These are phyloP conservation scores for Amaranthus palmeri DNA, from an alignment of 148 eudicot species.

Conservation along the genomic window DNA sequence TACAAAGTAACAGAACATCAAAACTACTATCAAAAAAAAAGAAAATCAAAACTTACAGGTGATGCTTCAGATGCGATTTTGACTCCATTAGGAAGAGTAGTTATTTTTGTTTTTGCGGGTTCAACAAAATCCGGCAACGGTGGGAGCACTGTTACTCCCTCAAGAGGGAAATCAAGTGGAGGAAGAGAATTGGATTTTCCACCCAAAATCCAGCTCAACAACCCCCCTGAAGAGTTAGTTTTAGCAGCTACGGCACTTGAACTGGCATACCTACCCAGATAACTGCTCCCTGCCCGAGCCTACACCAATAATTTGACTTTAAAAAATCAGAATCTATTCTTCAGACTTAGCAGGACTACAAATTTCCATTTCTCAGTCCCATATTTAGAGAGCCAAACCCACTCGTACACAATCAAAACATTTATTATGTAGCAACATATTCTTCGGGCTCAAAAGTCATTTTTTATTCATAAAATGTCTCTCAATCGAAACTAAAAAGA, in stretches of 20 bases:
- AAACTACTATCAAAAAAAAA: too few relatives aligned
- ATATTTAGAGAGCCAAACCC: background rate
- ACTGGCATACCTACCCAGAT: constrained; percentile 60
- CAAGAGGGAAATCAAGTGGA: constrained; percentile 67
- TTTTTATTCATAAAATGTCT: too few relatives aligned
- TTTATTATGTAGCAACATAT: background rate
- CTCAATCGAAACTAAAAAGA: too few relatives aligned
- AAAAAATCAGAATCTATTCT: constrained; percentile 9
- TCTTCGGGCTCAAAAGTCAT: too few relatives aligned
- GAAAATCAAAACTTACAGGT: constrained; percentile 61
- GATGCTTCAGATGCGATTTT: constrained; percentile 89
- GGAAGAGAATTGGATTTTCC: constrained; percentile 51
- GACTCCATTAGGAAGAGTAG: constrained; percentile 80
- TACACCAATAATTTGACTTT: constrained; percentile 21
- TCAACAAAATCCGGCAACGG: constrained; percentile 77
- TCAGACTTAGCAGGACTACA: background rate
- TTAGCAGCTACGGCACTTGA: constrained; percentile 64
- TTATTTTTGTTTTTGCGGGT: constrained; percentile 66
- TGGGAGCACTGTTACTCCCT: constrained; percentile 59
- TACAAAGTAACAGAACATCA: background rate
- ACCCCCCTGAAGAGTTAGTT: constrained; percentile 60
- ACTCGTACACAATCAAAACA: background rate
- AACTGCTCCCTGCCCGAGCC: constrained; percentile 50
- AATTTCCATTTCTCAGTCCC: too few relatives aligned
- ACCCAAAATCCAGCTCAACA: constrained; percentile 73